Evolutionary conservation across 2,329 filamentous ascomycete genomes (phyloP).

Genomic region (Colletotrichum tofieldiae): DNA sequence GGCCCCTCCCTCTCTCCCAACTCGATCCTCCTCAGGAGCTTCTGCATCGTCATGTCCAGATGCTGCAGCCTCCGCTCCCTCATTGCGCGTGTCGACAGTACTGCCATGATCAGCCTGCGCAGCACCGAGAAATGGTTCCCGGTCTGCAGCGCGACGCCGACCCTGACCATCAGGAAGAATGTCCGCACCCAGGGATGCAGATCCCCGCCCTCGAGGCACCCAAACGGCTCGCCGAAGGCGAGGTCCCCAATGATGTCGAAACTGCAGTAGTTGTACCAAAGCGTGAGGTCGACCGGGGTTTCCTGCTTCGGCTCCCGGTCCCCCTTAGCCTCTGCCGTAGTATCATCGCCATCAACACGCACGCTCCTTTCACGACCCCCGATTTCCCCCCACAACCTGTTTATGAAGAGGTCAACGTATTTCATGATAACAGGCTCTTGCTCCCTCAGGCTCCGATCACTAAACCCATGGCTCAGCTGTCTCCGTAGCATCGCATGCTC

Average conservation of each 20-base stretch:
- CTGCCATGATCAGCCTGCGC: conserved; percentile 4
- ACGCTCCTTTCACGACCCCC: too few relatives aligned
- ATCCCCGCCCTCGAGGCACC: conserved; percentile 44
- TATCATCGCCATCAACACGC: neutral
- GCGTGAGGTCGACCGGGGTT: conserved; percentile 42
- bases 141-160: conserved; percentile 28
- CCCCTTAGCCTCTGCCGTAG: neutral
- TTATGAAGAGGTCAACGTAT: conserved; percentile 58
- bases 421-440: conserved; percentile 51
- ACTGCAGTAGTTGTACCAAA: conserved; percentile 49
- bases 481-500: conserved; percentile 40
- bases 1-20: conserved; percentile 24
- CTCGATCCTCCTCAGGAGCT: conserved; percentile 41
- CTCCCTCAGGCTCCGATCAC: conserved; percentile 44
- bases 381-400: conserved; percentile 51
- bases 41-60: conserved; percentile 19
- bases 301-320: neutral
- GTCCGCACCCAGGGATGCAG: conserved; percentile 42
- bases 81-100: conserved; percentile 23
- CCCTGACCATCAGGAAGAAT: conserved; percentile 18
- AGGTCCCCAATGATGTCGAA: conserved; percentile 53
- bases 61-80: conserved; percentile 10
- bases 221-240: conserved; percentile 50
- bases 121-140: conserved; percentile 25
- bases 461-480: conserved; percentile 46